A percentile compares a stretch with the other conserved stretches of the same genome.
Evolutionary conservation across 1,284 basidiomycete genomes (phyloP).

Genomic region (Trichosporon faecale): DNA sequence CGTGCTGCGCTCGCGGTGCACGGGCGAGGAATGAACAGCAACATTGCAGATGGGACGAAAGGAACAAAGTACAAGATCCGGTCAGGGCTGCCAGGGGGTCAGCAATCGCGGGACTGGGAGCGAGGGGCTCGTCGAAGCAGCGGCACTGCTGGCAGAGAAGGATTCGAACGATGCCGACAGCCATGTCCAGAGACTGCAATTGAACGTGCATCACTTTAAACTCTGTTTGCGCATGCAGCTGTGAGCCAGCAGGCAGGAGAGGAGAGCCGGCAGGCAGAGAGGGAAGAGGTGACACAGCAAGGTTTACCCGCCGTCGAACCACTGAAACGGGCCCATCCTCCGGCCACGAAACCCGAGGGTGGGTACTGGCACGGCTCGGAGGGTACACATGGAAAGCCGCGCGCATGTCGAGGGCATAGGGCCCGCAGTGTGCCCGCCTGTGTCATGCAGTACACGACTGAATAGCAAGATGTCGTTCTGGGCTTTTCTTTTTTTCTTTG

Average conservation of each 20-base stretch:
- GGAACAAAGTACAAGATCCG: not conserved
- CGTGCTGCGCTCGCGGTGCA: not conserved
- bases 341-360: not conserved
- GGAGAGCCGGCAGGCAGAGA: not conserved
- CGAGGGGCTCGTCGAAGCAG: not conserved
- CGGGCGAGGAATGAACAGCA: not conserved
- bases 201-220: not conserved
- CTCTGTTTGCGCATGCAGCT: not conserved
- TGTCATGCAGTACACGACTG: not conserved
- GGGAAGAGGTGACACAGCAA: not conserved
- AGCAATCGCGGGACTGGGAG: not conserved
- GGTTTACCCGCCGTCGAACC: conserved; percentile 7
- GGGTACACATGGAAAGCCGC: not conserved
- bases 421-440: not conserved
- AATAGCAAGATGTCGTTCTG: not conserved
- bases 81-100: not conserved
- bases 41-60: not conserved
- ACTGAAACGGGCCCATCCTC: not conserved
- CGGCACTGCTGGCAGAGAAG: not conserved
- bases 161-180: not conserved
- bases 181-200: not conserved
- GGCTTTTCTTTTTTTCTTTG: not conserved
- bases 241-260: not conserved
- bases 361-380: not conserved
- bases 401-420: not conserved